phyloP scores from a whole-genome alignment of 2,329 filamentous ascomycete species.

The Beauveria pseudobassiana region DNA sequence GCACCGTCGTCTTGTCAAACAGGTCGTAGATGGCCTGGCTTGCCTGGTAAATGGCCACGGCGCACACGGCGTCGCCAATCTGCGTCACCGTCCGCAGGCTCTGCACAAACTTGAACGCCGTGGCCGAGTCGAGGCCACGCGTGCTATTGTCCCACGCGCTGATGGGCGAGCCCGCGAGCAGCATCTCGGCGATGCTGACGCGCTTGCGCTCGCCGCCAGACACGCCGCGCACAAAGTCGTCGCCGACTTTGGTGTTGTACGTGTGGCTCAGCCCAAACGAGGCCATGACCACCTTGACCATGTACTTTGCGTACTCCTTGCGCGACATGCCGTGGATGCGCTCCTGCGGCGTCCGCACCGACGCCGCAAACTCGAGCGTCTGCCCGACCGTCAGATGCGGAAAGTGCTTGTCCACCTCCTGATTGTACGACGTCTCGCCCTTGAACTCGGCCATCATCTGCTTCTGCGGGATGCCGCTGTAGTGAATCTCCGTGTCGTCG shows the following conservation, averaged over 20 bases:
- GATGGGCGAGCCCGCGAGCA: conserved; percentile 53
- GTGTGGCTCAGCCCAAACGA: conserved; percentile 67
- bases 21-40: conserved; percentile 61
- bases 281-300: conserved; percentile 61
- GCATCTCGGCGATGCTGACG: conserved; percentile 74
- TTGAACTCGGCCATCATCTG: conserved; percentile 53
- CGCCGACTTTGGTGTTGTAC: conserved; percentile 65
- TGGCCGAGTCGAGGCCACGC: conserved; percentile 64
- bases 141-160: conserved; percentile 66
- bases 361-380: conserved; percentile 65
- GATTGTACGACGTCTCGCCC: conserved; percentile 65
- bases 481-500: conserved; percentile 46
- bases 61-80: conserved; percentile 52
- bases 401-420: conserved; percentile 69
- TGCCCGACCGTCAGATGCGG: conserved; percentile 69
- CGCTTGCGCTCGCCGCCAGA: conserved; percentile 69
- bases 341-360: conserved; percentile 59
- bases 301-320: conserved; percentile 51
- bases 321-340: conserved; percentile 55
- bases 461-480: conserved; percentile 50
- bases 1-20: conserved; percentile 67
- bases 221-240: conserved; percentile 65
- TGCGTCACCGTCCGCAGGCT: conserved; percentile 58
- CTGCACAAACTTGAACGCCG: conserved; percentile 65
- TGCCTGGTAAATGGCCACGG: conserved; percentile 67